These are phyloP conservation scores for Pichia exigua DNA, from an alignment of 805 yeast genomes.

Conservation along the genomic window DNA sequence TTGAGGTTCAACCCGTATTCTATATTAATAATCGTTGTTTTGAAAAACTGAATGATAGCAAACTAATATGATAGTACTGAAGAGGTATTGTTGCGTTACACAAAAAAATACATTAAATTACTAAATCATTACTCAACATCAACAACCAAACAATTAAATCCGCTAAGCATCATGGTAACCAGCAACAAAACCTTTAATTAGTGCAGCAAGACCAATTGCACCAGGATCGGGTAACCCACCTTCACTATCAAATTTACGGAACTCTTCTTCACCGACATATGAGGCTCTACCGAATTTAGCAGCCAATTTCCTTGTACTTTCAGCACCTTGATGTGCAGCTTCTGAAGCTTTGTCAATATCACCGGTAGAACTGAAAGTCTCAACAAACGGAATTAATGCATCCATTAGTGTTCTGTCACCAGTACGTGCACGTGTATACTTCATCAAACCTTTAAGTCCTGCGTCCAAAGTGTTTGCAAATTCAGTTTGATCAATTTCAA, in stretches of 20 bases:
- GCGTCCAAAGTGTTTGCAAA: conserved; percentile 43
- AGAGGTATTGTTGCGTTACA: too few species aligned
- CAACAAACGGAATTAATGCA: conserved; percentile 81
- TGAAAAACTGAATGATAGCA: too few species aligned
- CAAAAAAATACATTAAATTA: too few species aligned
- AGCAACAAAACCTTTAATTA: conserved; percentile 26
- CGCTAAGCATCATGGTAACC: conserved; percentile 12
- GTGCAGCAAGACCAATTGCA: conserved; percentile 67
- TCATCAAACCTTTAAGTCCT: conserved; percentile 69
- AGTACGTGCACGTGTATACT: conserved; percentile 79
- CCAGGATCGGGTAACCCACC: conserved; percentile 95
- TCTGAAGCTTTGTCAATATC: conserved; percentile 53
- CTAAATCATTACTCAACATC: not conserved
- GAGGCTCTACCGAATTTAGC: conserved; percentile 94
- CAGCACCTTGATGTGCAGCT: conserved; percentile 72
- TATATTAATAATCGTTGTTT: too few species aligned
- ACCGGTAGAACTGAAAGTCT: conserved; percentile 41
- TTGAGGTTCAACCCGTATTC: too few species aligned
- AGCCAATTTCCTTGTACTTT: conserved; percentile 59
- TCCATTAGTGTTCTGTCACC: conserved; percentile 90
- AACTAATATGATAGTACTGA: too few species aligned
- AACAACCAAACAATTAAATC: not conserved
- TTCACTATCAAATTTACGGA: conserved; percentile 38
- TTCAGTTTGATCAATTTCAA: conserved; percentile 25
- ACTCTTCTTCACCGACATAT: conserved; percentile 63